These are phyloP conservation scores for Neonectria ditissima DNA, from an alignment of 2,329 filamentous ascomycete genomes.

Conservation along the genomic window DNA sequence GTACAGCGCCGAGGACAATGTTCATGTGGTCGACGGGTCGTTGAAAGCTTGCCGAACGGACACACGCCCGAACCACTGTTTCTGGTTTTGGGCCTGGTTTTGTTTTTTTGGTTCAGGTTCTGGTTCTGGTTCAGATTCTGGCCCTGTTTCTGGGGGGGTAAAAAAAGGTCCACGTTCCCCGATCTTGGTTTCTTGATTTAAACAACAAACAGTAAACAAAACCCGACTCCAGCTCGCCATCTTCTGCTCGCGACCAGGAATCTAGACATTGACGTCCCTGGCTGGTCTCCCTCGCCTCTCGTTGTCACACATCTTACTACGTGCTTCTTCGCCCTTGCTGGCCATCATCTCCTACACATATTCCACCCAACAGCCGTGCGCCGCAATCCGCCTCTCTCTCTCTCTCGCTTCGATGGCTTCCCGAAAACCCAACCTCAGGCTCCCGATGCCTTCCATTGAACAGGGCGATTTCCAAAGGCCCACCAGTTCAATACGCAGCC, in stretches of 20 bases:
- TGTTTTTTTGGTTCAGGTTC: background rate
- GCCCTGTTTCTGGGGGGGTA: conserved; percentile 8
- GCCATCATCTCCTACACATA: background rate
- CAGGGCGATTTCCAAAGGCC: conserved; percentile 37
- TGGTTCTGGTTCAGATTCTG: background rate
- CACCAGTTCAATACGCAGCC: conserved; percentile 42
- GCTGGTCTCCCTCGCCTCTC: background rate
- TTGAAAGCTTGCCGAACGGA: conserved; percentile 27
- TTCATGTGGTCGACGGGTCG: conserved; percentile 26
- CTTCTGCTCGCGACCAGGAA: background rate
- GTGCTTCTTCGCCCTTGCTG: background rate
- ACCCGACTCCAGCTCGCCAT: conserved; percentile 2
- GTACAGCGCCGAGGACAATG: background rate
- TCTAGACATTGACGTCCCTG: background rate
- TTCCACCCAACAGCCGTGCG: conserved; percentile 5
- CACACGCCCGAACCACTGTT: conserved; percentile 25
- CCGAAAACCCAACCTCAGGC: conserved; percentile 43
- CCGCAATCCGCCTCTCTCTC: conserved; percentile 30
- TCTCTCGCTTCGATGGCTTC: conserved; percentile 43
- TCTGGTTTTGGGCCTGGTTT: background rate
- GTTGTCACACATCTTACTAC: background rate
- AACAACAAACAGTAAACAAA: conserved; percentile 23
- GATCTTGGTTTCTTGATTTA: conserved; percentile 6
- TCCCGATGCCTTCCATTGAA: conserved; percentile 43
- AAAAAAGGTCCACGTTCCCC: conserved; percentile 22